A percentile compares a stretch with the other conserved stretches of the same genome.
Conservation (phyloP, 2,329 filamentous ascomycete species). For the Pseudocercospora fuligena region DNA sequence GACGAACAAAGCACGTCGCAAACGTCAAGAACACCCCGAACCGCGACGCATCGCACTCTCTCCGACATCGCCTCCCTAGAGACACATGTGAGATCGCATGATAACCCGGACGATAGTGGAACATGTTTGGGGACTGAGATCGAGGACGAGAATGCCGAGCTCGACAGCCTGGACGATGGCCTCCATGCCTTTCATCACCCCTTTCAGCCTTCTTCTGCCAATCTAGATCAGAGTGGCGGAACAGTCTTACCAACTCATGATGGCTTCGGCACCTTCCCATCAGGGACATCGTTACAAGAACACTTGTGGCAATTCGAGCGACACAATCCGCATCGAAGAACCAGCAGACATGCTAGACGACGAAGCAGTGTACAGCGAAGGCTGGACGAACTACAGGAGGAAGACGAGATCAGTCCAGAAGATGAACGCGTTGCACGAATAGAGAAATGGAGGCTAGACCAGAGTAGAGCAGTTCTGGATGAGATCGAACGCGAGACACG, state of each 20-base stretch:
- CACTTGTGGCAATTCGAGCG: slow-evolving; percentile 88
- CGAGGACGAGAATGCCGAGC: slow-evolving; percentile 65
- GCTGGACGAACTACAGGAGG: slow-evolving; percentile 60
- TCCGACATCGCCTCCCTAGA: slow-evolving; percentile 83
- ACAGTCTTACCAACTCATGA: slow-evolving; percentile 89
- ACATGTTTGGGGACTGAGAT: slow-evolving; percentile 50
- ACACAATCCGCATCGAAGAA: slow-evolving; percentile 73
- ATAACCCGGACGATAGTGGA: slow-evolving; percentile 49
- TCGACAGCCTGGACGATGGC: slow-evolving; percentile 92
- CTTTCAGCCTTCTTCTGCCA: slow-evolving; percentile 36
- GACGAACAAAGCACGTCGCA: slow-evolving; percentile 70
- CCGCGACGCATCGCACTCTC: slow-evolving; percentile 65
- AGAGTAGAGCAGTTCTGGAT: slow-evolving; percentile 81
- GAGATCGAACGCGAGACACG: slow-evolving; percentile 88
- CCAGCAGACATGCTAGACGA: slow-evolving; percentile 55
- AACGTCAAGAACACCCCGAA: slow-evolving; percentile 69
- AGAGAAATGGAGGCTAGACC: slow-evolving; percentile 89
- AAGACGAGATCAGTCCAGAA: slow-evolving; percentile 59
- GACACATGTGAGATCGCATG: slow-evolving; percentile 65
- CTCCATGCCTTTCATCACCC: slow-evolving; percentile 81
- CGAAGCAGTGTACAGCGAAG: slow-evolving; percentile 63
- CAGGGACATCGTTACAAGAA: slow-evolving; percentile 68
- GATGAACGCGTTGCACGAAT: slow-evolving; percentile 81
- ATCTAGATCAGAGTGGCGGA: slow-evolving; percentile 60
- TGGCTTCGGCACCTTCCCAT: slow-evolving; percentile 81